These are phyloP conservation scores for Posidonia australis DNA, from an alignment of 106 monocot species.

Conservation along the genomic window DNA sequence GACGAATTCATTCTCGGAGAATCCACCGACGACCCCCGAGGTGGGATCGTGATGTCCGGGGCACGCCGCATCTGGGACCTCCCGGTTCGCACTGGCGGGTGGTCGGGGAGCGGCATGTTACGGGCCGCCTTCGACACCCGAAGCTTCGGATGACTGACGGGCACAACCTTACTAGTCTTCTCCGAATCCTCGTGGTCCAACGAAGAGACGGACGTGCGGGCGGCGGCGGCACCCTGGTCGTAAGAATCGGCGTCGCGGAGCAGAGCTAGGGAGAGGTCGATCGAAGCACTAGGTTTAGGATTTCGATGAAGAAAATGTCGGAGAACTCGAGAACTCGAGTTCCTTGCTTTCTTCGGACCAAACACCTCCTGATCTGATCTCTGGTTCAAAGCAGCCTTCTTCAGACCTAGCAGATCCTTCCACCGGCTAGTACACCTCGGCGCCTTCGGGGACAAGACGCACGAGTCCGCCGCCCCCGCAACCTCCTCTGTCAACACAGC, in stretches of 20 bases:
- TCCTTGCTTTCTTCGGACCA: slow-evolving; percentile 2
- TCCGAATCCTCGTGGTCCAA: slow-evolving; percentile 21
- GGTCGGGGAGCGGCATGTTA: no score
- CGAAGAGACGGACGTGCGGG: slow-evolving; percentile 28
- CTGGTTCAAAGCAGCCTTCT: slow-evolving; percentile 3
- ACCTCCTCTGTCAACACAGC: not conserved
- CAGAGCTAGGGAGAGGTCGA: slow-evolving; percentile 36
- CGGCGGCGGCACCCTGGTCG: slow-evolving; percentile 7
- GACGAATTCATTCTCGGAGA: slow-evolving; percentile 88
- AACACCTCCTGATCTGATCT: not conserved
- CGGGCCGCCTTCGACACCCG: not conserved
- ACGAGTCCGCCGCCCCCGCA: slow-evolving; percentile 9
- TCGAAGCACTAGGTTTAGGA: not conserved
- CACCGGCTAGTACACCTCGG: slow-evolving; percentile 62
- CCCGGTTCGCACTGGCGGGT: not conserved
- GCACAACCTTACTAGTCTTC: slow-evolving; percentile 10
- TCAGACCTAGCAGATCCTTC: slow-evolving; percentile 34
- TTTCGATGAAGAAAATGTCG: slow-evolving; percentile 38
- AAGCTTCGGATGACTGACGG: not conserved
- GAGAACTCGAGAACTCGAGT: slow-evolving; percentile 17
- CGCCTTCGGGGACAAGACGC: slow-evolving; percentile 58
- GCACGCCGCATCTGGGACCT: slow-evolving; percentile 12
- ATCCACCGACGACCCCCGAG: slow-evolving; percentile 33
- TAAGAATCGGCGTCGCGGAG: slow-evolving; percentile 24
- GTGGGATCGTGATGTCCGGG: slow-evolving; percentile 6